A percentile compares a stretch with the other conserved stretches of the same genome.
Conservation (phyloP, 352 stramenopile species). For the Globisporangium camurandrum region DNA sequence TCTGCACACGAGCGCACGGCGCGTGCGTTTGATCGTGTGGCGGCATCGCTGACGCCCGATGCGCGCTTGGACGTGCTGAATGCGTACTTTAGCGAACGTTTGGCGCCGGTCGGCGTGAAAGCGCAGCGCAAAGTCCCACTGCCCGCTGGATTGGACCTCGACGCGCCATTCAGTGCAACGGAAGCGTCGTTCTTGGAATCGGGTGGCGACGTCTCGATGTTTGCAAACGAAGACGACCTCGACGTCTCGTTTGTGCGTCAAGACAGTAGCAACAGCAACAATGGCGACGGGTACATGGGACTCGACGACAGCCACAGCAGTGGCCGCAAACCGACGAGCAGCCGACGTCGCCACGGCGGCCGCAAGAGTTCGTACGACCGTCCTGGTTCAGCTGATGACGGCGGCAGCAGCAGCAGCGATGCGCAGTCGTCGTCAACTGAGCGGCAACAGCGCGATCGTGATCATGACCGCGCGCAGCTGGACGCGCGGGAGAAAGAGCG, state of each 20-base stretch:
- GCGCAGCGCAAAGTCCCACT: conserved; percentile 89
- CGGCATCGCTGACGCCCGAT: conserved; percentile 28
- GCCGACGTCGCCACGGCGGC: conserved; percentile 26
- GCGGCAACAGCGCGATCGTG: too few relatives aligned
- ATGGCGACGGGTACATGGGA: conserved; percentile 11
- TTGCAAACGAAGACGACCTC: conserved; percentile 64
- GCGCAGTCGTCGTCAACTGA: too few relatives aligned
- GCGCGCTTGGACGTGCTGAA: conserved; percentile 53
- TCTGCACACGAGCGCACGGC: conserved; percentile 53
- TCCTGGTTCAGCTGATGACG: too few relatives aligned
- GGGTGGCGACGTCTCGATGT: conserved; percentile 53
- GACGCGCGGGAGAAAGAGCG: conserved; percentile 45
- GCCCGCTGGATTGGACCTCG: conserved; percentile 72
- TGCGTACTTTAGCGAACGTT: conserved; percentile 71
- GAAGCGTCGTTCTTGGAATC: conserved; percentile 72
- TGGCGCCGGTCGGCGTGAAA: conserved; percentile 86
- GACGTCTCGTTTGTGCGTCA: conserved; percentile 79
- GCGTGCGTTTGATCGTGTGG: conserved; percentile 52
- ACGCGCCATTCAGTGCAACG: conserved; percentile 39
- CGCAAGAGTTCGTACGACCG: conserved; percentile 41
- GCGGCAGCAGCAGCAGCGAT: conserved; percentile 29
- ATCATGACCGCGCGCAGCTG: conserved; percentile 3
- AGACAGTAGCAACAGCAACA: conserved; percentile 12
- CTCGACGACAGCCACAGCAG: conserved; percentile 14
- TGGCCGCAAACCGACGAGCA: conserved; percentile 2